Base-by-base conservation (phyloP, 208 protist genomes). In the Wallacemonas sp. region DNA sequence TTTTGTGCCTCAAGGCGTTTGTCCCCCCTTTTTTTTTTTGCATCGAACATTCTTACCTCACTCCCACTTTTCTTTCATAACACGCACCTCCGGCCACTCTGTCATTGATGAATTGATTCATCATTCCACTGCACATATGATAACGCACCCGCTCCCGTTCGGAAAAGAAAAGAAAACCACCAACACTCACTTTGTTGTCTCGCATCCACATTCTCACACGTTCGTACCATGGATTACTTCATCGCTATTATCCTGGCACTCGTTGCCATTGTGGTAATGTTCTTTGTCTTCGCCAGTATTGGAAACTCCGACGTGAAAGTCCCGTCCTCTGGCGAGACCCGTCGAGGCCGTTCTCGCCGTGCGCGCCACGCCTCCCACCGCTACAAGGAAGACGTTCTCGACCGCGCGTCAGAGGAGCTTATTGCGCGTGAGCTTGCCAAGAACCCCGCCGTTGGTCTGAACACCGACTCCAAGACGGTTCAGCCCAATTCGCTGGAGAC, bases 201-300 rank as follows among this genome's bases (percentile, higher is more conserved):
- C 38, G 11, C 38, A 42, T 42, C 38, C 38, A n/a, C 17, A 11
- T 19, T n/a, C 34, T 34, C 19, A n/a, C 27, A 5, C 1, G 24
- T 2, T 55, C 19, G 11, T 36, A 88, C 83, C 73, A 60, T 93
- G 28, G 87, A 93, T 36, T 90, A 84, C 61, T 74, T 91, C 54
- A 75, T 91, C 66, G 84, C 82, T 5, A 62, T 91, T 62, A 79
- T 67, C 22, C 75, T 84, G 11, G 84, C 82, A 54, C 54, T 91
- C 1, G 55, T 82, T 17, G 84, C 72, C 54, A 65, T 90, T 60
- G 42, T 77, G n/a, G 61, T 88, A 45, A 82, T 94, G 56, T 84
- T 79, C 67, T 81, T 81, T 66, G 78, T 90, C 47, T 94, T 94
- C 63, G 67, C 68, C 36, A 82, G 66, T 70, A 83, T 90, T 61